These are phyloP conservation scores for Rhizophagus sp. DNA, from an alignment of 192 early-diverging fungal species.

Conservation along the genomic window DNA sequence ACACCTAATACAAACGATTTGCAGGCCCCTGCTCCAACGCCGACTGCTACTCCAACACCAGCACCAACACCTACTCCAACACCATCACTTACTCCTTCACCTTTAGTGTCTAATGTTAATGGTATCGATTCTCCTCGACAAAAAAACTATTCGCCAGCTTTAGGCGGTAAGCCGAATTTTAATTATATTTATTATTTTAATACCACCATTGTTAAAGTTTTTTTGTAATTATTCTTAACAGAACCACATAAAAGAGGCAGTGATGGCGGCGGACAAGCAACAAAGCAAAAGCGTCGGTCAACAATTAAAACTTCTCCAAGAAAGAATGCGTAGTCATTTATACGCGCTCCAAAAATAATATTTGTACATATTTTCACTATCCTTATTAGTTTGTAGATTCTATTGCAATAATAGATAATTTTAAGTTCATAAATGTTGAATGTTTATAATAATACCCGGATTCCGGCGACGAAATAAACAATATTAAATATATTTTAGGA, in stretches of 20 bases:
- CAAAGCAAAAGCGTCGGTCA: neutral
- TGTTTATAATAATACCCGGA: neutral
- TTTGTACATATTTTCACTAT: neutral
- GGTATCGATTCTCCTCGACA: neutral
- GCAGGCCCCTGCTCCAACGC: neutral
- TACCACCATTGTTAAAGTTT: neutral
- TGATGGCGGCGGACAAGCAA: neutral
- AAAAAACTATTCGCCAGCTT: neutral
- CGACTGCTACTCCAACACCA: neutral
- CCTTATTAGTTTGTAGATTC: constrained; percentile 1
- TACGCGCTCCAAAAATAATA: neutral
- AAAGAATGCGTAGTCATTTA: neutral
- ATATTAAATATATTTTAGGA: neutral
- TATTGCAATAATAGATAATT: neutral
- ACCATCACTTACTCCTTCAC: neutral
- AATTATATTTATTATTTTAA: neutral
- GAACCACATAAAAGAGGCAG: neutral
- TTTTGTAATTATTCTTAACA: neutral
- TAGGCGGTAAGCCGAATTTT: neutral
- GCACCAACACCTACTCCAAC: neutral
- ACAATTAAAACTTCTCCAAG: too few species aligned
- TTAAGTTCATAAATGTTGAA: neutral
- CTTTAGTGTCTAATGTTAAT: neutral
- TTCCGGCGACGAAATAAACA: neutral
- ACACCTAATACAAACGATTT: neutral